These are phyloP conservation scores for Fusarium sacchari DNA, from an alignment of 2,329 filamentous ascomycete genomes.

Conservation along the genomic window DNA sequence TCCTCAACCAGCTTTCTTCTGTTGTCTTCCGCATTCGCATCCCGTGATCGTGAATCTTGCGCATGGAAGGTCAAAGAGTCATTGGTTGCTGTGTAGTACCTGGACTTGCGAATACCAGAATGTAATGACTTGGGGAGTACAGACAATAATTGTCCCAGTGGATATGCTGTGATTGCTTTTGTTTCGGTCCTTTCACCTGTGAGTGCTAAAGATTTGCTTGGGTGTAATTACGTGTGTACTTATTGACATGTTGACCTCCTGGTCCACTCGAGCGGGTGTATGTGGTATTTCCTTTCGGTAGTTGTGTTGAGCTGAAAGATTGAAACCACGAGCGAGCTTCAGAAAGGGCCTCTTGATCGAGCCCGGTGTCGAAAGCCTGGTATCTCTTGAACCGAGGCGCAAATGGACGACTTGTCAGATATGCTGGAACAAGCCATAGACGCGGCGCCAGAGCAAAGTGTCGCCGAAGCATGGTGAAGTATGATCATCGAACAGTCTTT, in stretches of 20 bases:
- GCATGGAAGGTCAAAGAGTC: conserved; percentile 66
- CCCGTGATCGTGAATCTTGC: conserved; percentile 63
- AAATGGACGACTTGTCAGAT: neutral
- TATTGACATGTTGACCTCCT: conserved; percentile 71
- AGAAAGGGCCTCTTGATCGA: conserved; percentile 61
- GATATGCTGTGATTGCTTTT: conserved; percentile 66
- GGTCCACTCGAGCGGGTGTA: conserved; percentile 70
- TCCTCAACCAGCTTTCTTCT: conserved; percentile 60
- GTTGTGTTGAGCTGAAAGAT: conserved; percentile 53
- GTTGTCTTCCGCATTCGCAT: conserved; percentile 65
- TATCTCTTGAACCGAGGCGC: conserved; percentile 50
- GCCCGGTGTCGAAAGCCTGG: conserved; percentile 59
- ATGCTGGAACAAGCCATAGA: neutral
- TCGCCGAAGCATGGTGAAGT: conserved; percentile 24
- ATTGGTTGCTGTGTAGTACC: conserved; percentile 62
- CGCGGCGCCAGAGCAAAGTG: neutral
- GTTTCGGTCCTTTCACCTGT: conserved; percentile 65
- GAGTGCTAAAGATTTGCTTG: conserved; percentile 54
- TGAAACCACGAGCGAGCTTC: conserved; percentile 64
- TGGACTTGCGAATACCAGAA: conserved; percentile 58
- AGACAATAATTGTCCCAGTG: conserved; percentile 57
- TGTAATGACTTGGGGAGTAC: conserved; percentile 61
- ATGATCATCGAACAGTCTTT: neutral
- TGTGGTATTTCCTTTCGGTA: conserved; percentile 63
- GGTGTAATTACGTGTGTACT: conserved; percentile 54